These are phyloP conservation scores for Pythium pyrilobum DNA, from an alignment of 352 stramenopile genomes.

Conservation along the genomic window DNA sequence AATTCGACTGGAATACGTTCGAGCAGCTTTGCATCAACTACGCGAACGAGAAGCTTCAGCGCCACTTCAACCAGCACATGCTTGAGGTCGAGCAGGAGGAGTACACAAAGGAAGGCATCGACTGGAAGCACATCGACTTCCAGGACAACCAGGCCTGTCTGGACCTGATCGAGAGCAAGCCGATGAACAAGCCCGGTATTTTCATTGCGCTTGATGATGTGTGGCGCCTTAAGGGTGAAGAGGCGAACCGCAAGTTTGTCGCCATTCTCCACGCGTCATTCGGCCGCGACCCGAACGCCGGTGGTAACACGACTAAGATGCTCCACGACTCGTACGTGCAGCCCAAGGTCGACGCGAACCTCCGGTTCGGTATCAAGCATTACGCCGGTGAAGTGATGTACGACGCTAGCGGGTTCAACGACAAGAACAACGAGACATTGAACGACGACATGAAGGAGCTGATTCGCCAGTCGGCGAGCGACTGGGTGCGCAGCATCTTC, in stretches of 20 bases:
- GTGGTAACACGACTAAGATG: conserved; percentile 48
- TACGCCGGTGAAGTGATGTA: conserved; percentile 96
- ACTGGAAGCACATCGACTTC: conserved; percentile 92
- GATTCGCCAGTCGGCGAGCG: conserved; percentile 78
- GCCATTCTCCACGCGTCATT: conserved; percentile 83
- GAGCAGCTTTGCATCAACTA: conserved; percentile 97
- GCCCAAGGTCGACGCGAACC: conserved; percentile 86
- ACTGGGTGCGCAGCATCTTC: conserved; percentile 84
- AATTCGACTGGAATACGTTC: conserved; percentile 94
- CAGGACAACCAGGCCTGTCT: conserved; percentile 92
- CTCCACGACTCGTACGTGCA: conserved; percentile 88
- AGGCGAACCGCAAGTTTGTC: conserved; percentile 91
- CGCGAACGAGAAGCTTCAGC: conserved; percentile 94
- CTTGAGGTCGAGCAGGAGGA: conserved; percentile 96
- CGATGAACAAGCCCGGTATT: conserved; percentile 87
- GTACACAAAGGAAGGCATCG: conserved; percentile 95
- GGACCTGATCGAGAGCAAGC: conserved; percentile 92
- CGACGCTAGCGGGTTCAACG: conserved; percentile 95
- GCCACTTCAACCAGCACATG: conserved; percentile 94
- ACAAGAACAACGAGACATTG: conserved; percentile 98
- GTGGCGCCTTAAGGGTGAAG: conserved; percentile 91
- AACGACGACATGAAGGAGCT: conserved; percentile 93
- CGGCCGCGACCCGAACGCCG: conserved; percentile 53
- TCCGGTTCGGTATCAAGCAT: conserved; percentile 87
- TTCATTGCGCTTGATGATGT: conserved; percentile 95